Base-by-base conservation (phyloP, 2,329 filamentous ascomycete genomes). In the Neofusicoccum sp. region DNA sequence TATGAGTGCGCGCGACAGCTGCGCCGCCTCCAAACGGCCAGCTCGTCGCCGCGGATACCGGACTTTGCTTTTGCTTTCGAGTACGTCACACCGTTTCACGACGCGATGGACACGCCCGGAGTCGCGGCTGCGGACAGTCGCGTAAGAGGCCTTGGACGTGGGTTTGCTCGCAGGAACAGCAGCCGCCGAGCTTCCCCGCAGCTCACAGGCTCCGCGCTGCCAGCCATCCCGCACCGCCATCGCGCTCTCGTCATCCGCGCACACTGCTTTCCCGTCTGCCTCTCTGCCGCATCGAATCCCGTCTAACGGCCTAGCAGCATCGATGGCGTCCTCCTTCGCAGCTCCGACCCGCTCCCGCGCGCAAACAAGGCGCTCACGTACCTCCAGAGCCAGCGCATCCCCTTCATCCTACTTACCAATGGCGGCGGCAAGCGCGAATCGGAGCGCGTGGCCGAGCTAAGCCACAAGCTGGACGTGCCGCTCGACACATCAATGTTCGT, bases 401-500 rank as follows among this genome's bases (percentile, higher is more conserved):
- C 93, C 11, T 98, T 96, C 79, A 94, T 99, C 71, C 86, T 99
- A 37, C 83, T 99, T 66, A 99, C 95, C 64, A 99, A 99, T 77
- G 95, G 95, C 69, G 95, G 95, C 45, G 95, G 95, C 64, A 92
- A 90, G 72, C 86, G 88, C 66, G 94, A 98, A 77, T 81, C 80
- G 2, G 88, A 90, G 64, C 86, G 92, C 16, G 89, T 92, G 34
- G 80, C 80, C 6, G 89, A 93, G 65, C 82, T 96, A 60, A 88
- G 85, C 68, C 75, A 83, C 47, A 87, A 87, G 68, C 83, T 96
- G 6, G 81, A 84, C 31, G 80, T 93, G 1, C 77, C 82, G 14
- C 80, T 95, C 47, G 84, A 88, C 43, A 84, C 84, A 12, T 85
- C 84, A 66, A 89, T 89, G 76, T 92, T 96, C 71, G 84, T 98